A percentile compares a stretch with the other conserved stretches of the same genome.
Conservation (phyloP, 1,139 yeast species). For the Diutina mesorugosa region DNA sequence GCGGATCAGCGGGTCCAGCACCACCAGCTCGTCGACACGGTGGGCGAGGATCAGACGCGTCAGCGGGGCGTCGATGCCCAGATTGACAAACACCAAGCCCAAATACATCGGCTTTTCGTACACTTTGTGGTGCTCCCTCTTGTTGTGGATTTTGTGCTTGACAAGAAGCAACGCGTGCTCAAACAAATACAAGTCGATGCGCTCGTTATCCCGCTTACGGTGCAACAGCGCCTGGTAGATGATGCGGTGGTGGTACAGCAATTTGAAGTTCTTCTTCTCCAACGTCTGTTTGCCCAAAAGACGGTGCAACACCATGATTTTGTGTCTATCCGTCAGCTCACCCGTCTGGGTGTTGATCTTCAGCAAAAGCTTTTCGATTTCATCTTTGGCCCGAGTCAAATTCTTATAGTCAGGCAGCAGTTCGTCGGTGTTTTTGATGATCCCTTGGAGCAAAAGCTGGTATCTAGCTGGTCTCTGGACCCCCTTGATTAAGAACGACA, state of each 20-base stretch:
- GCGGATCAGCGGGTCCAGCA: slow-evolving; percentile 23
- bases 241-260: slow-evolving; percentile 73
- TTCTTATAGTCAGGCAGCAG: slow-evolving; percentile 65
- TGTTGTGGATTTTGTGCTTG: slow-evolving; percentile 75
- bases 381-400: slow-evolving; percentile 61
- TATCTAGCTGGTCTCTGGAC: slow-evolving; percentile 94
- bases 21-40: slow-evolving; percentile 24
- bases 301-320: slow-evolving; percentile 76
- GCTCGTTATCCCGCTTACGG: slow-evolving; percentile 63
- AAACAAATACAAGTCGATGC: slow-evolving; percentile 71
- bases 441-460: slow-evolving; percentile 73
- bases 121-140: slow-evolving; percentile 84
- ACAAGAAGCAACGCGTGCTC: slow-evolving; percentile 84
- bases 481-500: slow-evolving; percentile 89
- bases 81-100: slow-evolving; percentile 64
- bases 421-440: slow-evolving; percentile 67
- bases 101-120: slow-evolving; percentile 88
- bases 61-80: slow-evolving; percentile 68
- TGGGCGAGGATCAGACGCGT: slow-evolving; percentile 32
- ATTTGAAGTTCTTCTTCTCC: slow-evolving; percentile 44
- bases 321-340: slow-evolving; percentile 86
- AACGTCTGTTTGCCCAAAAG: slow-evolving; percentile 74
- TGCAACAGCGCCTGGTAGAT: slow-evolving; percentile 63
- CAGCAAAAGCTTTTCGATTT: slow-evolving; percentile 62
- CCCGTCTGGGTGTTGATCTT: slow-evolving; percentile 88